Evolutionary conservation across 257 asterid species (phyloP).

Genomic region (Solanum etuberosum): DNA sequence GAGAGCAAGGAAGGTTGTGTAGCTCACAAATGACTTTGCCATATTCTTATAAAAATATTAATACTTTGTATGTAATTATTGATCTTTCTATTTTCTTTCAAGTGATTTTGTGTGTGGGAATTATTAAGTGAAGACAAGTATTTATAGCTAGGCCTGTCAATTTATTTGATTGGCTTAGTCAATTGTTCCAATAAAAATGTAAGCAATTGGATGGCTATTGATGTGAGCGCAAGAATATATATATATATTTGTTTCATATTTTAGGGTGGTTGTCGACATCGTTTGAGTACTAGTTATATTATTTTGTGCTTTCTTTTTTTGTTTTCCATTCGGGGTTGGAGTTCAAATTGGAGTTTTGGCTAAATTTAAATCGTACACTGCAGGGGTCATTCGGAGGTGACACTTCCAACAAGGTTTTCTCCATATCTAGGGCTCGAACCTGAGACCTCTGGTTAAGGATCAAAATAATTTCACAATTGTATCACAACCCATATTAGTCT

Average conservation of each 20-base stretch:
- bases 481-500: no score
- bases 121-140: not conserved
- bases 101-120: not conserved
- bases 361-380: no score
- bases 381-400: no score
- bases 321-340: no score
- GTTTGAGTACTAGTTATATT: no score
- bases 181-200: not conserved
- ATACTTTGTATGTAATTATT: not conserved
- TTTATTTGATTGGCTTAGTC: not conserved
- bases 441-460: no score
- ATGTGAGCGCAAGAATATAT: no score
- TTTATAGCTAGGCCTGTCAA: not conserved
- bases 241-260: no score
- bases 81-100: not conserved
- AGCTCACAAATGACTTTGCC: not conserved
- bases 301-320: no score
- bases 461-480: fast-evolving
- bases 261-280: no score
- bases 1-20: not conserved
- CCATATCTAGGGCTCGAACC: fast-evolving
- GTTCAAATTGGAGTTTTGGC: no score
- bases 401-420: no score
- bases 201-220: not conserved
- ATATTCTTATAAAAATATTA: not conserved